Evolutionary conservation across 1,284 basidiomycete species (phyloP), one percentile per base, ranked within the genome.

Genomic region (Xerocomus nothofagi): DNA sequence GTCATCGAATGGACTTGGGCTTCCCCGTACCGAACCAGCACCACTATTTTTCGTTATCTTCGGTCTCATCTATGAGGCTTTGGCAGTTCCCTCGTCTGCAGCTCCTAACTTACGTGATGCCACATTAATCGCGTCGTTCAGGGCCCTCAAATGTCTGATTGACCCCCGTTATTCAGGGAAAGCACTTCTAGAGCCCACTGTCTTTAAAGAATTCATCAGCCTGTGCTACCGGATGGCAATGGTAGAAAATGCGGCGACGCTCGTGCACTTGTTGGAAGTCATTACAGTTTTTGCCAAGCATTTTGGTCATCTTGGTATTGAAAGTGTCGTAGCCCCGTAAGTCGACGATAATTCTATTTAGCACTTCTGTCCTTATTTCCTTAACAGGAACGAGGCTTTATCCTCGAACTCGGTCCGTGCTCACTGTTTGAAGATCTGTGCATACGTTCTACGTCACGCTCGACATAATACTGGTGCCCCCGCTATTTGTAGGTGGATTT

Each of bases 171-270:
- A 93, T 58, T 82, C 87, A 5, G 96, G 95, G 3, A 81, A 81
- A 26, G 88, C 86, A 0, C 77, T 98, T 37, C 74, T 89, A 53
- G 90, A 95, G 32, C 80, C 82, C 2, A 79, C 84, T 0, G 82
- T 93, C 30, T 96, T 97, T 61, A 91, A 93, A 40, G 96, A 99
- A 71, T 83, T 99, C 47, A 83, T 88, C 61, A 88, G 87, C 41
- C 72, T 98, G 9, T 92, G 86, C 66, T 93, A 96, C 66, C 83
- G 96, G 2, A 84, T 98, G 68, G 89, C 89, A 0, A 85, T 98
- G 78, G 91, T 89, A 3, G 94, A 97, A 64, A 74, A 84, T 0
- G 82, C 89, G 0, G 70, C 63, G 0, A 80, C 94, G 20, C 91
- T 94, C 62, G 70, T 81, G 0, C 80, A 88, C 53, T 79, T 98